phyloP scores from a whole-genome alignment of 352 stramenopile species.

The Pythium aphanidermatum region DNA sequence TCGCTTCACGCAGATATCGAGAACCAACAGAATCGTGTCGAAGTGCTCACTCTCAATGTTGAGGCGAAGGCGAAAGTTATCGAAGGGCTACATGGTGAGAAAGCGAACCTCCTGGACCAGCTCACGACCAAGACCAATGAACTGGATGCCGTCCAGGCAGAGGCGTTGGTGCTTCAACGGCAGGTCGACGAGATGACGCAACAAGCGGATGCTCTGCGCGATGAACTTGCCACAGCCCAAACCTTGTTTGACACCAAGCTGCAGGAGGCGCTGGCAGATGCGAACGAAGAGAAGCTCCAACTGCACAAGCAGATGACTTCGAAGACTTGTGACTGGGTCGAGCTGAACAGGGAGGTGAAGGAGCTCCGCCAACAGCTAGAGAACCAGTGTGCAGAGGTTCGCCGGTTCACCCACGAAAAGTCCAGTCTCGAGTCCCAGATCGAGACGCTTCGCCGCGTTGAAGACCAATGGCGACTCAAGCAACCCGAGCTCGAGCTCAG shows the following conservation, averaged over 20 bases:
- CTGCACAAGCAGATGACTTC: conserved; percentile 15
- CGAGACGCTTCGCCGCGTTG: not conserved
- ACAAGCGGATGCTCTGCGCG: conserved; percentile 16
- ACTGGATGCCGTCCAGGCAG: not conserved
- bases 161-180: conserved; percentile 2
- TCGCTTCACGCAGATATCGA: conserved; percentile 1
- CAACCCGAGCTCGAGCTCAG: conserved; percentile 7
- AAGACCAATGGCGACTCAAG: not conserved
- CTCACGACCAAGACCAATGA: not conserved
- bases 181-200: conserved; percentile 3
- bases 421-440: not conserved
- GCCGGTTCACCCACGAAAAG: not conserved
- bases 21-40: conserved; percentile 11
- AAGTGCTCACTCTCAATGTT: conserved; percentile 17
- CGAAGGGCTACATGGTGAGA: conserved; percentile 5
- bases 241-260: conserved; percentile 6
- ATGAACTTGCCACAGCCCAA: conserved; percentile 22
- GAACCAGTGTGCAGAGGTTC: not conserved
- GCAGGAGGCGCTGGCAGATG: conserved; percentile 4
- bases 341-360: conserved; percentile 10
- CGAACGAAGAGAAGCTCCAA: conserved; percentile 3
- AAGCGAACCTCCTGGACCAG: conserved; percentile 14
- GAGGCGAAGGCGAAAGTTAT: conserved; percentile 18
- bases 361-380: conserved; percentile 8
- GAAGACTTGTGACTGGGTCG: conserved; percentile 14